Percentiles rank a stretch among this genome's conserved stretches.
Evolutionary conservation across 2,329 filamentous ascomycete species (phyloP).

Genomic region (Cercospora brassicicola): DNA sequence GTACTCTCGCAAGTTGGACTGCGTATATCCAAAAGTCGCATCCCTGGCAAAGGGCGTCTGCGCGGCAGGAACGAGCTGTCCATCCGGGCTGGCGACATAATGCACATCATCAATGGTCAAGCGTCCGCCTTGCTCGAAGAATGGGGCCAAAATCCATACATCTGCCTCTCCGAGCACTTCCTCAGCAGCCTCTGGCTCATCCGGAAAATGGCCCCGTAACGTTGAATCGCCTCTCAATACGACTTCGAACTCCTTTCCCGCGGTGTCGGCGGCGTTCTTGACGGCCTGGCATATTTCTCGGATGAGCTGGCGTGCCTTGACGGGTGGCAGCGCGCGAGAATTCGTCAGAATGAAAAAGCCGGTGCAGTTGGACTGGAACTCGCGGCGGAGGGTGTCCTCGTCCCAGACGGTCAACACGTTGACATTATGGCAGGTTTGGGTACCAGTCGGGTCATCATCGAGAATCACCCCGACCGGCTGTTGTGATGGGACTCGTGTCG

Average conservation of each 20-base stretch:
- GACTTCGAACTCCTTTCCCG: slow-evolving; percentile 51
- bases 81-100: slow-evolving; percentile 58
- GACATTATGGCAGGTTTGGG: slow-evolving; percentile 60
- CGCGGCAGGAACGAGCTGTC: slow-evolving; percentile 51
- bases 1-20: slow-evolving; percentile 55
- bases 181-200: slow-evolving; percentile 50
- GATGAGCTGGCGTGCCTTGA: slow-evolving; percentile 51
- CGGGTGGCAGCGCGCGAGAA: slow-evolving; percentile 56
- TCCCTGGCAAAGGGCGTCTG: slow-evolving; percentile 59
- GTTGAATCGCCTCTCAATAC: slow-evolving; percentile 60
- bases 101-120: slow-evolving; percentile 60
- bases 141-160: slow-evolving; percentile 58
- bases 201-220: slow-evolving; percentile 57
- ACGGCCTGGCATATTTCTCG: slow-evolving; percentile 55
- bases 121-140: slow-evolving; percentile 60
- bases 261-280: slow-evolving; percentile 45
- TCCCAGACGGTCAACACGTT: slow-evolving; percentile 58
- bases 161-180: slow-evolving; percentile 52
- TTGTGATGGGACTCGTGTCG: slow-evolving; percentile 11
- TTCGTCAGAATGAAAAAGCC: slow-evolving; percentile 64
- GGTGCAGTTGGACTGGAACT: slow-evolving; percentile 42
- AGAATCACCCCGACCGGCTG: slow-evolving; percentile 5
- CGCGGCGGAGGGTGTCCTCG: slow-evolving; percentile 44
- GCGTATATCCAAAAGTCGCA: slow-evolving; percentile 58
- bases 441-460: slow-evolving; percentile 47